These are phyloP conservation scores for Vigna hirtella DNA, from an alignment of 306 rosid genomes.

Conservation along the genomic window DNA sequence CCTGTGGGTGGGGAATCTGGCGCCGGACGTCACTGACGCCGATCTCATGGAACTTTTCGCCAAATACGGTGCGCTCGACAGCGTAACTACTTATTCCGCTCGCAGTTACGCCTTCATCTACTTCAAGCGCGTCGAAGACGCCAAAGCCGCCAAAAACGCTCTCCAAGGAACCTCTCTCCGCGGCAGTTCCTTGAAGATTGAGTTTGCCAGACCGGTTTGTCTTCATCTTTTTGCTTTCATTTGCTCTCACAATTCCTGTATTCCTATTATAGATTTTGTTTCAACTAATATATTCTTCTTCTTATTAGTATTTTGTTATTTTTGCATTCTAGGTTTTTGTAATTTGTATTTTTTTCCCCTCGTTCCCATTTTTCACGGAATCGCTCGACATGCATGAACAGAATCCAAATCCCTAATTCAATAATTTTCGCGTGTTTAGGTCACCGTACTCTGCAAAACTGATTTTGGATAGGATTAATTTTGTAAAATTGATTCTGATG, in stretches of 20 bases:
- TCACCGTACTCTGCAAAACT: neutral
- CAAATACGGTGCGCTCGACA: conserved; percentile 83
- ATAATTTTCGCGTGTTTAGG: neutral
- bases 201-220: conserved; percentile 99
- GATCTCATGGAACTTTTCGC: conserved; percentile 84
- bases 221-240: conserved; percentile 52
- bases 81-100: conserved; percentile 79
- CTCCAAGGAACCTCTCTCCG: conserved; percentile 72
- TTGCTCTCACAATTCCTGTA: conserved; percentile 38
- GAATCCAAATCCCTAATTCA: conserved; percentile 17
- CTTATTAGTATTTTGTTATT: neutral
- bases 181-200: conserved; percentile 74
- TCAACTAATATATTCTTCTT: neutral
- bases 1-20: conserved; percentile 89
- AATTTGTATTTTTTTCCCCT: neutral
- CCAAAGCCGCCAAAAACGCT: conserved; percentile 87
- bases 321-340: neutral
- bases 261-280: neutral
- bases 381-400: conserved; percentile 20
- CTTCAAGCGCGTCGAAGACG: conserved; percentile 85
- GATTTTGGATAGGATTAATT: neutral
- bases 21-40: conserved; percentile 74
- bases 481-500: neutral
- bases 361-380: neutral
- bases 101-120: conserved; percentile 88